A percentile compares a stretch with the other conserved stretches of the same genome.
phyloP scores from a whole-genome alignment of 1,139 yeast species.

The Suhomyces chickasaworum region DNA sequence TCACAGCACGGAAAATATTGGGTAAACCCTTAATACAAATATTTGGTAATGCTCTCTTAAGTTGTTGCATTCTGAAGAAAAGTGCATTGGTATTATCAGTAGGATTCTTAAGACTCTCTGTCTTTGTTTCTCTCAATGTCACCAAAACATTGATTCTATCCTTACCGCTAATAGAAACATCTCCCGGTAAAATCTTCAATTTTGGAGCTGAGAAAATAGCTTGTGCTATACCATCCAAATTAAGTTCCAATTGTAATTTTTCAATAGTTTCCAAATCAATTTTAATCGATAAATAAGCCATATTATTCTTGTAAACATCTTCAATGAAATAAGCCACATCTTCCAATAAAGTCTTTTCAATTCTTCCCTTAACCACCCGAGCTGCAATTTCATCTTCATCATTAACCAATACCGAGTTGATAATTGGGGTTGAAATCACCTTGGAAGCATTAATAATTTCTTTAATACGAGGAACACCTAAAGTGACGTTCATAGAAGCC shows the following conservation, averaged over 20 bases:
- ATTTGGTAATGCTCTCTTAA: conserved; percentile 80
- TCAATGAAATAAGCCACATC: conserved; percentile 90
- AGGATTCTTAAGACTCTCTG: conserved; percentile 41
- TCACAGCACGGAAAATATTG: conserved; percentile 92
- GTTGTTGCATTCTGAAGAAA: conserved; percentile 85
- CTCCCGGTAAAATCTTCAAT: conserved; percentile 74
- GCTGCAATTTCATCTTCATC: conserved; percentile 97
- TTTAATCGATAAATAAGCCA: conserved; percentile 79
- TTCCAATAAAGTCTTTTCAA: conserved; percentile 85
- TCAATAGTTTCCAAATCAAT: conserved; percentile 86
- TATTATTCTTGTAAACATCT: conserved; percentile 84
- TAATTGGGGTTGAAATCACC: conserved; percentile 93
- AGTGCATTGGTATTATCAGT: conserved; percentile 59
- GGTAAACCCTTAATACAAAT: conserved; percentile 93
- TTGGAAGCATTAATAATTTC: conserved; percentile 98
- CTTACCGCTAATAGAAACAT: conserved; percentile 67
- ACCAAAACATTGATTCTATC: conserved; percentile 80
- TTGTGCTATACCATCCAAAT: conserved; percentile 78
- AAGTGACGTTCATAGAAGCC: conserved; percentile 97
- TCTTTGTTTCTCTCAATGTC: conserved; percentile 52
- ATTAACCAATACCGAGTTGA: conserved; percentile 90
- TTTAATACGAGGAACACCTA: conserved; percentile 99
- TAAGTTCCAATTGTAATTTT: conserved; percentile 83
- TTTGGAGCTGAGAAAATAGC: conserved; percentile 88
- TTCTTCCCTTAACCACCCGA: conserved; percentile 95